Base-by-base conservation (phyloP, 2,329 filamentous ascomycete genomes). In the Paecilomyces sp. region DNA sequence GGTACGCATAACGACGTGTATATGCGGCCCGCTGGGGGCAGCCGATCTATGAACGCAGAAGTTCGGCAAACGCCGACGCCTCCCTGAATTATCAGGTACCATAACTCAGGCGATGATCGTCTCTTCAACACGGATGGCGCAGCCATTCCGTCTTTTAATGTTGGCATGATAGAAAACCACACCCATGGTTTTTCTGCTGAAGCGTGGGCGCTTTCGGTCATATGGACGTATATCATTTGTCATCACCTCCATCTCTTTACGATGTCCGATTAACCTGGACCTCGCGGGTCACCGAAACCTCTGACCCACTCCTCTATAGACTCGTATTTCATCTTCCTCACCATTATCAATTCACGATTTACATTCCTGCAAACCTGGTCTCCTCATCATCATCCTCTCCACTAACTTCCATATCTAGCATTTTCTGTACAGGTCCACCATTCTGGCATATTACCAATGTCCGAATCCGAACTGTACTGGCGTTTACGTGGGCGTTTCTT, bases 51-150 rank as follows among this genome's bases (percentile, higher is more conserved):
- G 34, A 65, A 63, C 13, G 57, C 65, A 1, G 69, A 69, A 54
- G 55, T 70, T 36, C 68, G 64, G 18, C 72, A 75, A 60, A 74
- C 71, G 11, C 70, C 71, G 18, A 75, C 72, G 13, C 72, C 72
- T 25, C 72, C 72, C 22, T 53, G 25, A 22, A 24, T 24, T 12
- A 24, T 11, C 41, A 8, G 41, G 6, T 6, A 6, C 18, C 3
- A 47, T 47, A 47, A 47, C 8, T 22, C 15, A 47, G 41, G 18
- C 41, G 41, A 47, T 47, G 41, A 18, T 22, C 41, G 41, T 47
- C 41, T 47, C 41, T 47, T 33, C 9, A 47, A 18, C 41, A 47
- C n/a, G 15, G n/a, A 18, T 47, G n/a, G 41, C n/a, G n/a, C 2
- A 4, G n/a, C 15, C 41, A 47, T 47, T n/a, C 41, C 18, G 22